Evolutionary conservation across 2,329 filamentous ascomycete genomes (phyloP).

Genomic region (Sporothrix pallida): DNA sequence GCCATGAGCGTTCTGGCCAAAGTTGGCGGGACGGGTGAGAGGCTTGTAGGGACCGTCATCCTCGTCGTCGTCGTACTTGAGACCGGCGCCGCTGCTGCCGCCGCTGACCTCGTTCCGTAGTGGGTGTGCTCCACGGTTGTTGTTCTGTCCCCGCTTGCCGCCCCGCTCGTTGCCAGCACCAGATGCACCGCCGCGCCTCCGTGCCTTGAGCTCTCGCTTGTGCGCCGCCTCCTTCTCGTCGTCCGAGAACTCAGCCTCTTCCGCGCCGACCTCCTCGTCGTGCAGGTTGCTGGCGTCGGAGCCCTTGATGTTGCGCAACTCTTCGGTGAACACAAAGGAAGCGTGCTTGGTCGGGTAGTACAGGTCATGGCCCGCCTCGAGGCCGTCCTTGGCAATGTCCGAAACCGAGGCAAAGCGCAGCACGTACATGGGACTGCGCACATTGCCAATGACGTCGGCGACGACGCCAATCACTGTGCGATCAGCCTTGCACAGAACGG

Average conservation of each 20-base stretch:
- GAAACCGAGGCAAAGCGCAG: constrained; percentile 71
- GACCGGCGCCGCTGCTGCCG: constrained; percentile 46
- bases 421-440: constrained; percentile 84
- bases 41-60: constrained; percentile 75
- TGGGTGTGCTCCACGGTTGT: constrained; percentile 42
- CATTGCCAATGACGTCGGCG: constrained; percentile 83
- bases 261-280: constrained; percentile 85
- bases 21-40: constrained; percentile 69
- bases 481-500: constrained; percentile 78
- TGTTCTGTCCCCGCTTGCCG: constrained; percentile 24
- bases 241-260: constrained; percentile 94
- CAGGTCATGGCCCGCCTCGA: constrained; percentile 72
- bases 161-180: constrained; percentile 42
- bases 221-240: constrained; percentile 91
- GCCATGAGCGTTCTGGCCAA: constrained; percentile 52
- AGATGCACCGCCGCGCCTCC: constrained; percentile 57
- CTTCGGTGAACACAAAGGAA: constrained; percentile 84
- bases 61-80: constrained; percentile 69
- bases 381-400: constrained; percentile 66
- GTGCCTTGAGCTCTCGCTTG: constrained; percentile 71
- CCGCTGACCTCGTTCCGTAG: constrained; percentile 48
- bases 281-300: constrained; percentile 94
- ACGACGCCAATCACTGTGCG: constrained; percentile 79
- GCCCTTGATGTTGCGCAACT: constrained; percentile 78
- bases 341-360: constrained; percentile 83